Evolutionary conservation across 257 asterid genomes (phyloP), one percentile per base, ranked within the genome.

Genomic region (Solanum boliviense): DNA sequence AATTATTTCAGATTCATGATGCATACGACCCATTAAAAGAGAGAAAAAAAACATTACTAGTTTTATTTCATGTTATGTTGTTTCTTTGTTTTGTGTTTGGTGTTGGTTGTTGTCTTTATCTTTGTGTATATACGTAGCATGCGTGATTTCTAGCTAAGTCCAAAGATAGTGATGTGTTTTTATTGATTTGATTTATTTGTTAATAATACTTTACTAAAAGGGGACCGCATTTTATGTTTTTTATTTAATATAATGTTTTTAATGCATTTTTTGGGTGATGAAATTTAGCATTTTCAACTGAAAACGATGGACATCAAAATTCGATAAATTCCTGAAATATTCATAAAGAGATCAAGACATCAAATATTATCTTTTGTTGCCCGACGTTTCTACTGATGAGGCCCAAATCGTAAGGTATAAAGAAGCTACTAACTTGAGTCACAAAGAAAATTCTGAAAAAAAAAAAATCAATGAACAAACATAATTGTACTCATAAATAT

Each of bases 111-210:
- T 88, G 93, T 90, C 90, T 87, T 84, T 86, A 88, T 84, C 76
- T 85, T 25, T 20, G 13, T 88, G 93, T 88, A 84, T 38, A 73
- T 87, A 88, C 90, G 87, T 87, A 44, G 92, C 93, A 87, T 88
- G 93, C 91, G 84, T 76, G 88, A 88, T 85, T 85, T 91, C 35
- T 62, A 9, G 27, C 84, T 16, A 41, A 44, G 36, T 41, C 36
- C 8, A 23, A 29, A 27, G 62, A 78, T 20, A 79, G 85, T 79
- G 67, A 44, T 79, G 27, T 81, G 68, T 29, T 81, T 68, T 27
- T 46, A 81, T 81, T 46, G 68, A 81, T 81, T 81, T 78, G 35
- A 41, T 79, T 15, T 79, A 31, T 79, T n/a, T 13, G 15, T 4
- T 38, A 25, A 41, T 27, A 44, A 7, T 44, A 7, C n/a, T 56